Conservation (phyloP, 257 asterid genomes). For the Gentiana dahurica region DNA sequence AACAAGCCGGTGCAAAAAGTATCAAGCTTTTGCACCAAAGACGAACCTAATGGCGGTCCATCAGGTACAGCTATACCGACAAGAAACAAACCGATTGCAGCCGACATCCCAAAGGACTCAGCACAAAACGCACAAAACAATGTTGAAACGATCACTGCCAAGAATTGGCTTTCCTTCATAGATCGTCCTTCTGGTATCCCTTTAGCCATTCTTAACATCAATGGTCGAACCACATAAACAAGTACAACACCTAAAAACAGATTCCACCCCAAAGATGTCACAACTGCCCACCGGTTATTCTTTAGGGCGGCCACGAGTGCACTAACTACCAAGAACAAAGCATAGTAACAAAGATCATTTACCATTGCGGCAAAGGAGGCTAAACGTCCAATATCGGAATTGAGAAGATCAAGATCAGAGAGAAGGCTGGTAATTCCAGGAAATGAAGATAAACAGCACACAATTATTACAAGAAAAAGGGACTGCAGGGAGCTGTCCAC, state of each 20-base stretch:
- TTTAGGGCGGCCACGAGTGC: constrained; percentile 4
- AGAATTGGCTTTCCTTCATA: constrained; percentile 38
- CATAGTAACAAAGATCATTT: constrained; percentile 29
- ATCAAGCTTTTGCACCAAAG: constrained; percentile 26
- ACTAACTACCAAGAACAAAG: constrained; percentile 4
- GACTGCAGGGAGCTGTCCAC: constrained; percentile 10
- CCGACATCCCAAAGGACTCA: constrained; percentile 40
- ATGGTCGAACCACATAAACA: constrained; percentile 21
- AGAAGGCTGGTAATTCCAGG: constrained; percentile 44
- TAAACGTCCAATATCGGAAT: constrained; percentile 47
- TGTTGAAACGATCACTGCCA: constrained; percentile 17
- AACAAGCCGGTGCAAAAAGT: constrained; percentile 25
- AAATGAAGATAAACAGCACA: constrained; percentile 34
- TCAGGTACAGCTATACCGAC: constrained; percentile 35
- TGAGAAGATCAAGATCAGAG: constrained; percentile 48
- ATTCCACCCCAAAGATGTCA: constrained; percentile 8
- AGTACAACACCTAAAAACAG: constrained; percentile 3
- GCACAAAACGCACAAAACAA: constrained; percentile 25
- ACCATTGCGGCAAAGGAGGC: constrained; percentile 41
- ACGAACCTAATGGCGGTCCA: constrained; percentile 41
- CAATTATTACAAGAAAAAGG: constrained; percentile 20
- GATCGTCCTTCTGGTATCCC: constrained; percentile 30
- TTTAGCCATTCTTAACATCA: constrained; percentile 13
- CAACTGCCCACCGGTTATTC: background rate
- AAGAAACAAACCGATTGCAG: constrained; percentile 36